Evolutionary conservation across 352 stramenopile genomes (phyloP).

Genomic region (Pythium rishiriense): DNA sequence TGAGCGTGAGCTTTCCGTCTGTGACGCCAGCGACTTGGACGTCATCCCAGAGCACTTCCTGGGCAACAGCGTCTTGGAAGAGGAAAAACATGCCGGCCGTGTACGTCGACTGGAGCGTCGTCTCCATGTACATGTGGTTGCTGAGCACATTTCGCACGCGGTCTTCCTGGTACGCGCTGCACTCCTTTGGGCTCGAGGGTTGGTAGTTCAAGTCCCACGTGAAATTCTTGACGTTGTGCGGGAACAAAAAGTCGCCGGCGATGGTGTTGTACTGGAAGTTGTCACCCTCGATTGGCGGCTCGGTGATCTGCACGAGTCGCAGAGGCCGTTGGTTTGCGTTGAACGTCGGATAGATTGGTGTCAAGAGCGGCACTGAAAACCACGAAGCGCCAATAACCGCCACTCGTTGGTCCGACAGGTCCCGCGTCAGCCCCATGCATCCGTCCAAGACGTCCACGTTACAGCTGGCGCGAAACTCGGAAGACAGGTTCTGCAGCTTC

Average conservation of each 20-base stretch:
- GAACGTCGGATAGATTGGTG: neutral
- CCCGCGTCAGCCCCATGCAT: slow-evolving; percentile 4
- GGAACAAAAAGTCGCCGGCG: slow-evolving; percentile 7
- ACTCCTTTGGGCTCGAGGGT: neutral
- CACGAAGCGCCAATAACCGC: neutral
- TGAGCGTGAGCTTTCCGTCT: neutral
- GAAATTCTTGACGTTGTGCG: slow-evolving; percentile 11
- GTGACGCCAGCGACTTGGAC: neutral
- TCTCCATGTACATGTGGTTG: slow-evolving; percentile 25
- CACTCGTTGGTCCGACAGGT: neutral
- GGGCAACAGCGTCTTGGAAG: slow-evolving; percentile 11
- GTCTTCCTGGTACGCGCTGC: slow-evolving; percentile 11
- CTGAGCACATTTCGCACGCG: slow-evolving; percentile 5
- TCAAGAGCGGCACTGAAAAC: neutral
- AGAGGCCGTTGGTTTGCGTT: neutral
- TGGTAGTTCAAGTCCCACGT: neutral
- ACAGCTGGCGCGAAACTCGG: slow-evolving; percentile 2
- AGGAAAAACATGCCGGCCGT: slow-evolving; percentile 19
- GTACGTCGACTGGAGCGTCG: slow-evolving; percentile 16
- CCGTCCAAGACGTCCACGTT: neutral
- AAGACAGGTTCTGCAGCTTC: slow-evolving; percentile 12
- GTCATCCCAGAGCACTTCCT: neutral
- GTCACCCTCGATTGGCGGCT: neutral
- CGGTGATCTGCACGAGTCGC: slow-evolving; percentile 12
- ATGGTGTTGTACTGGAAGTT: neutral